A percentile compares a stretch with the other conserved stretches of the same genome.
Conservation (phyloP, 2,329 filamentous ascomycete genomes). For the Neoscytalidium dimidiatum region DNA sequence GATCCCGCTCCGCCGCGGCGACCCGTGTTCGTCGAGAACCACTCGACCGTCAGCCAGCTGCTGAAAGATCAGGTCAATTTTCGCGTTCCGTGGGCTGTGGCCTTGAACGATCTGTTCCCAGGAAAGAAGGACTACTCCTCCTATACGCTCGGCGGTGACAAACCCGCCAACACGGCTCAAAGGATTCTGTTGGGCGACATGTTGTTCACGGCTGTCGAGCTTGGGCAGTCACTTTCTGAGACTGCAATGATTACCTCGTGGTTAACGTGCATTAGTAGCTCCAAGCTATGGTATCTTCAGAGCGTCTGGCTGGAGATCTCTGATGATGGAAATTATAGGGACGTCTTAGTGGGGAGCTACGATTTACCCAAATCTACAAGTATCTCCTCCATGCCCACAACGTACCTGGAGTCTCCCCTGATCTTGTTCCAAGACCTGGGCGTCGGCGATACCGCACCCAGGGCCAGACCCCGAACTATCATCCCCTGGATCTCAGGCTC, state of each 20-base stretch:
- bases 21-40: not conserved
- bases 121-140: slow-evolving; percentile 21
- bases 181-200: slow-evolving; percentile 14
- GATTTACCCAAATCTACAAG: not conserved
- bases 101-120: slow-evolving; percentile 21
- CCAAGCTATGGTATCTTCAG: not conserved
- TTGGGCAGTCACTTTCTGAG: slow-evolving; percentile 13
- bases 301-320: not conserved
- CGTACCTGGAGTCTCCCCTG: not conserved
- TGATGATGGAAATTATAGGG: not conserved
- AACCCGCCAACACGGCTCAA: slow-evolving; percentile 16
- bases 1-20: not conserved
- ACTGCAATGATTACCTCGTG: not conserved
- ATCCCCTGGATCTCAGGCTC: not conserved
- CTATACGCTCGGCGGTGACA: slow-evolving; percentile 22
- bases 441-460: not conserved
- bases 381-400: not conserved
- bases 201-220: slow-evolving; percentile 18
- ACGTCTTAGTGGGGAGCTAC: not conserved
- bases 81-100: slow-evolving; percentile 20
- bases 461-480: not conserved
- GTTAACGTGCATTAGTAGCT: not conserved
- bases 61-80: slow-evolving; percentile 19
- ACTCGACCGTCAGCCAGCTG: slow-evolving; percentile 13
- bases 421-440: slow-evolving; percentile 2